Base-by-base conservation (phyloP, 23 red algal genomes). In the Gracilariopsis chorda region DNA sequence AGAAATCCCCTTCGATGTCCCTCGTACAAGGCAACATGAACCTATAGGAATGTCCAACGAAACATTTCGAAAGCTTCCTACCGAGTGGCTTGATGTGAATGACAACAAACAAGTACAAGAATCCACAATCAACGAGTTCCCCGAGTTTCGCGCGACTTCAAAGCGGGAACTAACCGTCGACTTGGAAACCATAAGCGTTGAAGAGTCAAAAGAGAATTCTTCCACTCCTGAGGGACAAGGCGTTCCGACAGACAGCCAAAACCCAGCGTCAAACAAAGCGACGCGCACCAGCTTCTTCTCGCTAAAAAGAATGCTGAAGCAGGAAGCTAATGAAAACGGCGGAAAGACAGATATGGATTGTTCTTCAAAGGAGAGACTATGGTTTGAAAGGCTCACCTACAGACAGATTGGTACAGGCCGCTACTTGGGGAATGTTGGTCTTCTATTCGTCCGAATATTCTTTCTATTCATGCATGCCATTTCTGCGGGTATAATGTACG, bases 71-170 rank as follows among this genome's bases (percentile, higher is more conserved):
- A 83, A 83, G 27, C 35, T 83, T 17, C 55, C 78, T 2, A 83
- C 78, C 13, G 51, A 83, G 59, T 86, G 82, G 82, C 82, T 86
- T 39, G 82, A 86, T 46, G 62, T 68, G 16, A 64, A 71, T 28
- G 82, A 86, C 41, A 52, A 32, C 34, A 86, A 21, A 53, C 7
- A 12, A 35, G 56, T 43, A 86, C 48, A 40, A 59, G 75, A 48
- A 13, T 40, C 51, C 47, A 17, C 67, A 28, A 40, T 35, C 14
- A 13, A 53, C 13, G 75, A 80, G 30, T 9, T 24, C 2, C 36
- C 75, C 2, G 75, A 51, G 19, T 37, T 59, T 29, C 24, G 49
- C 17, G n/a, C 48, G n/a, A 48, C 40, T 42, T 33, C 33, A 10
- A 58, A 10, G 24, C 75, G 52, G 17, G 75, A 73, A 17, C 67